A percentile compares a stretch with the other conserved stretches of the same genome.
Evolutionary conservation across 2,329 filamentous ascomycete species (phyloP).

Genomic region (Talaromyces sp.): DNA sequence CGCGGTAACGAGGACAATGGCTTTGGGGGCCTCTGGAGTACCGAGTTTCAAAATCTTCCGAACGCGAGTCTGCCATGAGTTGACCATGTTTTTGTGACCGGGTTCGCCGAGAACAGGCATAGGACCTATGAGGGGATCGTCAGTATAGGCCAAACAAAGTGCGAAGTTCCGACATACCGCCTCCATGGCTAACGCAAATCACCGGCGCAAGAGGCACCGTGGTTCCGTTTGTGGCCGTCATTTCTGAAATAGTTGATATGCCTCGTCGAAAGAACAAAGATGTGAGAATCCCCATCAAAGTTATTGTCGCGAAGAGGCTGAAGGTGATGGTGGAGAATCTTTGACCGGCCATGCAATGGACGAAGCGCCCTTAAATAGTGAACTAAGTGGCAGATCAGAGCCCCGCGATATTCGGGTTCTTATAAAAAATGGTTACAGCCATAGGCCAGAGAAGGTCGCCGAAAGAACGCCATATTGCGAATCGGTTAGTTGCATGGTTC

Average conservation of each 20-base stretch:
- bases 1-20: constrained; percentile 21
- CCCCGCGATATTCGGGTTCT: background rate
- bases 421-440: background rate
- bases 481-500: background rate
- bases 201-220: constrained; percentile 3
- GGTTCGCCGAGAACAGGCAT: constrained; percentile 20
- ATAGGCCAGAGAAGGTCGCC: background rate
- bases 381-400: background rate
- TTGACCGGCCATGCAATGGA: constrained; percentile 12
- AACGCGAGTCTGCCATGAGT: constrained; percentile 19
- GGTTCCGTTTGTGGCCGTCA: background rate
- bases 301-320: background rate
- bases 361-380: background rate
- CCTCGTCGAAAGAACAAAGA: constrained; percentile 11
- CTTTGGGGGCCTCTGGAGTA: constrained; percentile 16
- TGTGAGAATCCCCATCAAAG: constrained; percentile 12
- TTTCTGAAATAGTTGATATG: constrained; percentile 4
- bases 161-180: constrained; percentile 8
- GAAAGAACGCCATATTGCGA: constrained; percentile 10
- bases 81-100: constrained; percentile 14
- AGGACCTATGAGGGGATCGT: constrained; percentile 9
- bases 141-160: background rate
- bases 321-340: constrained; percentile 1
- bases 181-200: constrained; percentile 18
- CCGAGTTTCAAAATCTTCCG: constrained; percentile 14